These are phyloP conservation scores for Phytophthora hybrid DNA, from an alignment of 352 stramenopile species.

Conservation along the genomic window DNA sequence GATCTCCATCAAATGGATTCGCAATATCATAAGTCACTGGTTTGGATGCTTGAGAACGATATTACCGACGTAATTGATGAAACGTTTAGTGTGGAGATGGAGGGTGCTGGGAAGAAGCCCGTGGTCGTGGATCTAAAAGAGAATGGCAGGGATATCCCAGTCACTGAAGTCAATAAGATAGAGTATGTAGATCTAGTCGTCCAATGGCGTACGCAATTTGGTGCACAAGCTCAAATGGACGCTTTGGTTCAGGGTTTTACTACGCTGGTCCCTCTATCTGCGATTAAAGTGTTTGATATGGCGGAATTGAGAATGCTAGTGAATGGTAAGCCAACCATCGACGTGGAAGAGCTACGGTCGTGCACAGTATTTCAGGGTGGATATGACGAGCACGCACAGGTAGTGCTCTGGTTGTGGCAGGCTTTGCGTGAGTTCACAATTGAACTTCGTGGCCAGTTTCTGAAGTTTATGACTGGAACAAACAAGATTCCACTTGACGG, in stretches of 20 bases:
- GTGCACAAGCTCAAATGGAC: conserved; percentile 64
- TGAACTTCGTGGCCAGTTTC: conserved; percentile 66
- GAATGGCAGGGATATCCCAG: conserved; percentile 66
- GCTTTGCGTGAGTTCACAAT: conserved; percentile 73
- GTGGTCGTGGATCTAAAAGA: conserved; percentile 66
- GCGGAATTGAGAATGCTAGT: conserved; percentile 54
- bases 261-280: conserved; percentile 53
- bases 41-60: conserved; percentile 90
- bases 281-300: conserved; percentile 60
- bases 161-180: conserved; percentile 81
- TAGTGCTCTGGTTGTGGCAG: conserved; percentile 89
- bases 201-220: conserved; percentile 70
- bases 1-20: conserved; percentile 81
- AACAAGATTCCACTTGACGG: conserved; percentile 88
- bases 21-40: conserved; percentile 83
- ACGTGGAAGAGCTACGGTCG: conserved; percentile 87
- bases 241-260: conserved; percentile 61
- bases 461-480: conserved; percentile 89
- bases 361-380: conserved; percentile 85
- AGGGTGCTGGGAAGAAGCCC: conserved; percentile 22
- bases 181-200: conserved; percentile 77
- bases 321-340: conserved; percentile 70
- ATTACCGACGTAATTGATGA: conserved; percentile 84
- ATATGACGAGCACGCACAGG: conserved; percentile 77
- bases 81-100: conserved; percentile 85